Conservation (phyloP, 2,329 filamentous ascomycete species). For the Pseudodiploospora longispora region DNA sequence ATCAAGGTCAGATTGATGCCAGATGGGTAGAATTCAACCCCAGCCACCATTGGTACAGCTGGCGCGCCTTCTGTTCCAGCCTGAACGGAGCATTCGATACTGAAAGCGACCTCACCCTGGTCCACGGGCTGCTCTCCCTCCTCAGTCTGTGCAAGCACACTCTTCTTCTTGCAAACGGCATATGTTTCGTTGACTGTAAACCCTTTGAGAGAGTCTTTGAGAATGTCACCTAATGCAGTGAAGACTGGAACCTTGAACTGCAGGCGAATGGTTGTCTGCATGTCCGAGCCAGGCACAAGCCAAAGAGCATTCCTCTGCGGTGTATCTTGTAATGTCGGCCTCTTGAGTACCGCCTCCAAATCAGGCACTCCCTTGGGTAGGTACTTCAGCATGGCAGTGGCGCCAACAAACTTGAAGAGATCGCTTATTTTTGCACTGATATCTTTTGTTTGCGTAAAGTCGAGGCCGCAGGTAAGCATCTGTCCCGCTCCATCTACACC, state of each 20-base stretch:
- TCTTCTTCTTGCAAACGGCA: slow-evolving; percentile 4
- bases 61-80: background rate
- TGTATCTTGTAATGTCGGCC: background rate
- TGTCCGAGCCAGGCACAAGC: background rate
- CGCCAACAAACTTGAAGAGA: slow-evolving; percentile 3
- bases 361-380: background rate
- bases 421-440: background rate
- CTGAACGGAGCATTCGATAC: slow-evolving; percentile 4
- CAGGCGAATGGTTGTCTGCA: slow-evolving; percentile 1
- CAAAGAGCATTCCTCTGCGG: slow-evolving; percentile 7
- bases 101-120: slow-evolving; percentile 1
- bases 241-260: slow-evolving; percentile 3
- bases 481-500: background rate
- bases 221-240: background rate
- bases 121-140: background rate
- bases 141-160: slow-evolving; percentile 1
- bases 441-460: background rate
- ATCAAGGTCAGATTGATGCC: slow-evolving; percentile 1
- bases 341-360: background rate
- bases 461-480: slow-evolving; percentile 4
- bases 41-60: slow-evolving; percentile 2
- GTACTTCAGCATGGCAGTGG: background rate
- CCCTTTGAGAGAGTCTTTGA: slow-evolving; percentile 1
- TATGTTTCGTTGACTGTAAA: slow-evolving; percentile 4
- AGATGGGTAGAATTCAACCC: background rate